Evolutionary conservation across 371 early-diverging fungal genomes (phyloP), one percentile per base, ranked within the genome.

Genomic region (Parasitella parasitica): DNA sequence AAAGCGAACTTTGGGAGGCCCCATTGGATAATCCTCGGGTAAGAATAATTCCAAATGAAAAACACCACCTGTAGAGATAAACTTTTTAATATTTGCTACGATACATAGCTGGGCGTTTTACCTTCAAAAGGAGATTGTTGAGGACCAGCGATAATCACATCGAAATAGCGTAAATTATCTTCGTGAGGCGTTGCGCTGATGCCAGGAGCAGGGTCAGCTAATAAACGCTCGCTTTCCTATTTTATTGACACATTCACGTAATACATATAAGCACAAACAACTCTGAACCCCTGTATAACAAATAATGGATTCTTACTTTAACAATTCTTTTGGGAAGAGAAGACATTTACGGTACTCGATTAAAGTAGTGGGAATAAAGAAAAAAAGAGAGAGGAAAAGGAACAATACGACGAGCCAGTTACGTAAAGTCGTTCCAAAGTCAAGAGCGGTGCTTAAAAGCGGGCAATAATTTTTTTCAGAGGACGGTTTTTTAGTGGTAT

Each of bases 21-120:
- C 91, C 95, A 97, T 96, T 28, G 99, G 99, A 71, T 99, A 99
- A 37, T 96, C 97, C 61, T 98, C 98, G 48, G 98, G 97, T 67
- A 99, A 82, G 70, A 94, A 95, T 43, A 99, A 83, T 67, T 97
- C 98, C 57, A 99, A 85, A 65, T 89, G 94, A 82, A 99, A 99
- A 16, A 86, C 84, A 16, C 99, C 99, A 59, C 96, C 98, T 94
- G 72, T 6, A 24, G 8, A 55, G n/a, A 11, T 39, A 50, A 9
- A 9, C 8, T 24, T 8, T 6, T 36, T 7, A 18, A 53, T 22
- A 37, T 35, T 16, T 52, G 11, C 5, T n/a, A 15, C n/a, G n/a
- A 18, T 46, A 30, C 3, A 11, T 18, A 43, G 4, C 9, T 30
- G 24, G 12, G 32, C 16, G 16, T 34, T 27, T 30, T 78, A 94